Evolutionary conservation across 2,329 filamentous ascomycete species (phyloP).

Genomic region (Penicillium sp.): DNA sequence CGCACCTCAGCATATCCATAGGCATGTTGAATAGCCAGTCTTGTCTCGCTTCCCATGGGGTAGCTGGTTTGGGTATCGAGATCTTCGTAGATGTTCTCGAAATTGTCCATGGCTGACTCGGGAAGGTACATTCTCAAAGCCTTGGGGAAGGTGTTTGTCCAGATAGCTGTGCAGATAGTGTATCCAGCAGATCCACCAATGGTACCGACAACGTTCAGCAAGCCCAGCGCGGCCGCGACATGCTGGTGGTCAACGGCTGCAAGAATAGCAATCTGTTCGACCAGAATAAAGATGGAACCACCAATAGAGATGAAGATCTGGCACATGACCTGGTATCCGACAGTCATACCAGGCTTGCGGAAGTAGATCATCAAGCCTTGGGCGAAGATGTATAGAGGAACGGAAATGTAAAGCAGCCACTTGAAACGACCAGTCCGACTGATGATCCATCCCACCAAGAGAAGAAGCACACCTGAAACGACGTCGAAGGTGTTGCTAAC

Average conservation of each 20-base stretch:
- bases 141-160: constrained; percentile 57
- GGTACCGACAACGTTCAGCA: constrained; percentile 57
- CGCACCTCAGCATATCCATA: constrained; percentile 56
- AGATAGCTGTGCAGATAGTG: constrained; percentile 61
- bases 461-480: constrained; percentile 56
- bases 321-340: constrained; percentile 60
- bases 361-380: constrained; percentile 61
- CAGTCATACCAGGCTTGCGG: constrained; percentile 46
- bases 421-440: constrained; percentile 53
- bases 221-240: constrained; percentile 57
- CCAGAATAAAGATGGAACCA: constrained; percentile 55
- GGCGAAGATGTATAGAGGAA: constrained; percentile 56
- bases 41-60: constrained; percentile 49
- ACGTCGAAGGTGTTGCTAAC: constrained; percentile 55
- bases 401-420: constrained; percentile 53
- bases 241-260: constrained; percentile 57
- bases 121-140: constrained; percentile 52
- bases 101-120: constrained; percentile 1
- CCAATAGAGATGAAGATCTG: constrained; percentile 61
- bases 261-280: constrained; percentile 58
- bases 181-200: constrained; percentile 59
- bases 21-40: constrained; percentile 59
- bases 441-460: constrained; percentile 56
- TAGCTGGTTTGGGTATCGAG: constrained; percentile 15
- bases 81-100: constrained; percentile 19